A percentile compares a stretch with the other conserved stretches of the same genome.
Conservation (phyloP, 345 rosid genomes). For the Moringa oleifera region DNA sequence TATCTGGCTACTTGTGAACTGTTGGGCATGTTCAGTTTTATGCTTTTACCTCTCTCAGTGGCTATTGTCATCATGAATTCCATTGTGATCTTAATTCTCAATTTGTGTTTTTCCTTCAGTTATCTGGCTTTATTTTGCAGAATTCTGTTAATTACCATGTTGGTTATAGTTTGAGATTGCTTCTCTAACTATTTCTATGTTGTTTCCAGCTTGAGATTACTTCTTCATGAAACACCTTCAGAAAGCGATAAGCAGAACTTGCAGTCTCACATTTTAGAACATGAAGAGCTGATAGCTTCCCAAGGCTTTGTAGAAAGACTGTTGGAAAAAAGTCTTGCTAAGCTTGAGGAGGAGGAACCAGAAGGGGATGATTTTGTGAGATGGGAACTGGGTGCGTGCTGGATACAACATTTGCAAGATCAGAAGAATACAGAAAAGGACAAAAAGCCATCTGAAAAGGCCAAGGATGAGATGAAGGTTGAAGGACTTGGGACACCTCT, state of each 20-base stretch:
- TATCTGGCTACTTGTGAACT: too few relatives aligned
- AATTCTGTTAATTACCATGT: background rate
- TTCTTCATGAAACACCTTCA: conserved; percentile 54
- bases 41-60: background rate
- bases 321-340: conserved; percentile 72
- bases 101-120: background rate
- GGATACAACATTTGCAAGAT: conserved; percentile 98
- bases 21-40: too few relatives aligned
- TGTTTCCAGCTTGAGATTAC: conserved; percentile 73
- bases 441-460: conserved; percentile 68
- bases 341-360: conserved; percentile 66
- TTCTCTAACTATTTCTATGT: conserved; percentile 30
- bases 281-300: conserved; percentile 57
- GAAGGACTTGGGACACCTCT: conserved; percentile 98
- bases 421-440: conserved; percentile 80
- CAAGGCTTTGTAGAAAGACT: conserved; percentile 58
- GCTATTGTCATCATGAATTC: background rate
- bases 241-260: conserved; percentile 43
- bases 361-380: conserved; percentile 56
- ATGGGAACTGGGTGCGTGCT: conserved; percentile 99
- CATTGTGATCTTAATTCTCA: background rate
- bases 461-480: conserved; percentile 80
- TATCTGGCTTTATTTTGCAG: background rate
- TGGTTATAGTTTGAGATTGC: conserved; percentile 43
- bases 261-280: conserved; percentile 39